Evolutionary conservation across 129 eudicot genomes (phyloP).

Genomic region (Apium graveolens): DNA sequence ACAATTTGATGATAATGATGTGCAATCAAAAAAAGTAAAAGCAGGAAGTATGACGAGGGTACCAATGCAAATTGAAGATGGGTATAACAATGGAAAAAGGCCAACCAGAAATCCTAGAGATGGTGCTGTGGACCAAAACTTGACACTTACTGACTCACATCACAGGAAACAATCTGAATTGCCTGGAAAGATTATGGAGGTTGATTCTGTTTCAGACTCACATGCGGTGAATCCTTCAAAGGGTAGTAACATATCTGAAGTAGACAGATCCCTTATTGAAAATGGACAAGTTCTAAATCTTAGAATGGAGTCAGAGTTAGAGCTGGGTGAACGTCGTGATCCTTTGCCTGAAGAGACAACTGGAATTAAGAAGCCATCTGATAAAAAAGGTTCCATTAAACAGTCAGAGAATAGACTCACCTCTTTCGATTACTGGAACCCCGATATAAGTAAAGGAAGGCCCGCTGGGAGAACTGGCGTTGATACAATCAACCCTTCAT

Average conservation of each 20-base stretch:
- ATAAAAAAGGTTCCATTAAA: conserved; percentile 52
- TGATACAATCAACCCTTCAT: conserved; percentile 37
- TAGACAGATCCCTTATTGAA: conserved; percentile 30
- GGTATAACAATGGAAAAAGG: conserved; percentile 33
- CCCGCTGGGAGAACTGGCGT: conserved; percentile 30
- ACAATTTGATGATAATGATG: conserved; percentile 38
- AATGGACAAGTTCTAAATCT: conserved; percentile 46
- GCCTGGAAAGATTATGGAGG: conserved; percentile 32
- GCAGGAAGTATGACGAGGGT: conserved; percentile 23
- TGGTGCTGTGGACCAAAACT: conserved; percentile 31
- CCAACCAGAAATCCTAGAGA: conserved; percentile 32
- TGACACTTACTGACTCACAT: conserved; percentile 24
- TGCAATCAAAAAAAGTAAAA: conserved; percentile 43
- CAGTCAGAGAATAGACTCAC: conserved; percentile 37
- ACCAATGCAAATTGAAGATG: conserved; percentile 33
- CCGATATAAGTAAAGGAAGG: conserved; percentile 45
- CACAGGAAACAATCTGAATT: conserved; percentile 33
- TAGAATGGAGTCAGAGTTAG: conserved; percentile 72
- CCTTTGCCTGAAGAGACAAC: conserved; percentile 42
- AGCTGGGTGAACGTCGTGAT: conserved; percentile 93
- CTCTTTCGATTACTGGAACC: conserved; percentile 48
- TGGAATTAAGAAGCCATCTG: conserved; percentile 39
- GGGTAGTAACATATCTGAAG: conserved; percentile 19
- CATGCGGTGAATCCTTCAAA: conserved; percentile 25
- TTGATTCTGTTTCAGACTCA: conserved; percentile 27